phyloP scores from a whole-genome alignment of 2,329 filamentous ascomycete genomes.

The Rutstroemia sydowiana region DNA sequence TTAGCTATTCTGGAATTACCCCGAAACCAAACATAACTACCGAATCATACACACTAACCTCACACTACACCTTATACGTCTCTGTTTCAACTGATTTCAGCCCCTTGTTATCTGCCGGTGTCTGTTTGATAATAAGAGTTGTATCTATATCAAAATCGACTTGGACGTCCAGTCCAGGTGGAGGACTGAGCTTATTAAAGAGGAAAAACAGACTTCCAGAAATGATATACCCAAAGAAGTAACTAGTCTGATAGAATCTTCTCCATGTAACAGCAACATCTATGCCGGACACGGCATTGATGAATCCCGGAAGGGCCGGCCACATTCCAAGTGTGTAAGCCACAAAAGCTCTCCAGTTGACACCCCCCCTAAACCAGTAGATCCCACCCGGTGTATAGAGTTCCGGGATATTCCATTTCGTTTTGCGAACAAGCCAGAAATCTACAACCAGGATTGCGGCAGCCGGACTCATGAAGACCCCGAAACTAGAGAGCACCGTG shows the following conservation, averaged over 20 bases:
- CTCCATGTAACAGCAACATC: constrained; percentile 30
- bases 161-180: constrained; percentile 24
- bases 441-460: constrained; percentile 48
- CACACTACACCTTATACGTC: neutral
- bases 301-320: constrained; percentile 27
- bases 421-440: constrained; percentile 44
- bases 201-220: constrained; percentile 27
- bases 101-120: neutral
- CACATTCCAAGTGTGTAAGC: constrained; percentile 33
- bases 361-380: constrained; percentile 37
- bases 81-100: neutral
- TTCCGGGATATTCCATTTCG: constrained; percentile 36
- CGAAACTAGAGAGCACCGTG: constrained; percentile 37
- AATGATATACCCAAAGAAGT: constrained; percentile 35
- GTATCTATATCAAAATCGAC: neutral
- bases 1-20: no score
- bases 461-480: constrained; percentile 41
- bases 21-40: no score
- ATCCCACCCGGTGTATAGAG: constrained; percentile 35
- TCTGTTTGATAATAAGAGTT: neutral
- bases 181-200: constrained; percentile 30
- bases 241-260: constrained; percentile 36
- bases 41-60: no score
- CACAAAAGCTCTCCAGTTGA: constrained; percentile 37
- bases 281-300: constrained; percentile 20